Percentiles rank a stretch among this genome's conserved stretches.
Conservation (phyloP, 345 rosid genomes). For the Cochlearia excelsa region DNA sequence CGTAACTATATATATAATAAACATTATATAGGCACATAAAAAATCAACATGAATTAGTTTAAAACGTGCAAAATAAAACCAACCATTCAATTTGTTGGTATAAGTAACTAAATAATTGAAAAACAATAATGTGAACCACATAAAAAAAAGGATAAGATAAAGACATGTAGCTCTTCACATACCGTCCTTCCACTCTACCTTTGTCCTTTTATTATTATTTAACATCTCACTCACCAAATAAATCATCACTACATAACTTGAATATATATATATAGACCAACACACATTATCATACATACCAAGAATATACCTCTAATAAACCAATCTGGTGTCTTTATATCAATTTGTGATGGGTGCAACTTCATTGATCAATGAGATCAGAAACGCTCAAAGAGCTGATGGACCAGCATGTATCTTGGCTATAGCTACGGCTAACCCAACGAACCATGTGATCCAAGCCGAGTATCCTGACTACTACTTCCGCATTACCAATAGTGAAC, state of each 20-base stretch:
- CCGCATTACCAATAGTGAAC: constrained; percentile 66
- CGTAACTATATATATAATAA: too few relatives aligned
- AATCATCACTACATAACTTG: too few relatives aligned
- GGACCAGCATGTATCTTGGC: constrained; percentile 61
- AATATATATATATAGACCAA: too few relatives aligned
- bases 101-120: constrained; percentile 20
- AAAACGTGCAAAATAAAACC: constrained; percentile 11
- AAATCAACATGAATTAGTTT: too few relatives aligned
- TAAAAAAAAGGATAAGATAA: constrained; percentile 1
- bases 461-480: constrained; percentile 70
- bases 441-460: constrained; percentile 48
- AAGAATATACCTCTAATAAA: too few relatives aligned
- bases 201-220: constrained; percentile 10
- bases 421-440: constrained; percentile 67
- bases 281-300: too few relatives aligned
- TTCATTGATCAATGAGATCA: constrained; percentile 42
- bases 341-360: constrained; percentile 18
- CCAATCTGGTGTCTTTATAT: background rate
- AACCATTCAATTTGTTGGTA: constrained; percentile 33
- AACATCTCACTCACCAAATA: constrained; percentile 4
- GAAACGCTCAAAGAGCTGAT: constrained; percentile 55
- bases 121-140: background rate
- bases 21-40: too few relatives aligned
- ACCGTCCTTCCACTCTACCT: constrained; percentile 52
- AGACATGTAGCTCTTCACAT: constrained; percentile 46